Evolutionary conservation across 179 eudicot species (phyloP), one percentile per base, ranked within the genome.

Genomic region (Sideroxylon spinosum): DNA sequence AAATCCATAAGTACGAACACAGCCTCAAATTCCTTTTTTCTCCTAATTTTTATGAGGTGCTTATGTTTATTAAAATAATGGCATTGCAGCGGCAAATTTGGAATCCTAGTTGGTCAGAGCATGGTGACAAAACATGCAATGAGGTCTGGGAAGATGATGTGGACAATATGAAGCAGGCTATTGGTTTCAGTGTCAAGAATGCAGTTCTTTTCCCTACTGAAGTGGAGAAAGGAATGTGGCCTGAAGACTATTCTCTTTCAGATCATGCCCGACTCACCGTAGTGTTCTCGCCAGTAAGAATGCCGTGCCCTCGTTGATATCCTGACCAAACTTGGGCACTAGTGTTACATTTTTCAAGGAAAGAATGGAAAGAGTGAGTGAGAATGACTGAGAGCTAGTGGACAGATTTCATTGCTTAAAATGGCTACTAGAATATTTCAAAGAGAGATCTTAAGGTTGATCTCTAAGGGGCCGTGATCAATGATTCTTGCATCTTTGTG

Each of bases 151-250:
- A 87, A 68, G 83, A 85, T 22, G 29, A 13, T 49, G 73, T 19
- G 5, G 74, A 76, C 23, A 75, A 77, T 63, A 80, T 79, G 10
- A 85, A 90, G 26, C 85, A 88, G 75, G 84, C 93, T 12, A 85
- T 94, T 20, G 99, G 99, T 50, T 96, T 94, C 78, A 90, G 91
- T 69, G 98, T 96, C 53, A 94, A 90, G 82, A 89, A 94, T 62
- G 99, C 98, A 52, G 98, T 91, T 68, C 93, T 96, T 22, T 96
- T 88, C 83, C 99, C 99, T 12, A 89, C 94, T 3, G 97, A 96
- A 88, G 98, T 91, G n/a, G 99, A 94, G 88, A 96, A 90, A 84
- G 99, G 99, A 77, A 81, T 81, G 87, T 96, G 99, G 98, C 99
- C 99, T 3, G 95, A 96, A 78, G 93, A 96, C 78, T 96, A 94